A percentile compares a stretch with the other conserved stretches of the same genome.
These are phyloP conservation scores for Rhodamnia rubescens DNA, from an alignment of 345 rosid genomes.

Conservation along the genomic window DNA sequence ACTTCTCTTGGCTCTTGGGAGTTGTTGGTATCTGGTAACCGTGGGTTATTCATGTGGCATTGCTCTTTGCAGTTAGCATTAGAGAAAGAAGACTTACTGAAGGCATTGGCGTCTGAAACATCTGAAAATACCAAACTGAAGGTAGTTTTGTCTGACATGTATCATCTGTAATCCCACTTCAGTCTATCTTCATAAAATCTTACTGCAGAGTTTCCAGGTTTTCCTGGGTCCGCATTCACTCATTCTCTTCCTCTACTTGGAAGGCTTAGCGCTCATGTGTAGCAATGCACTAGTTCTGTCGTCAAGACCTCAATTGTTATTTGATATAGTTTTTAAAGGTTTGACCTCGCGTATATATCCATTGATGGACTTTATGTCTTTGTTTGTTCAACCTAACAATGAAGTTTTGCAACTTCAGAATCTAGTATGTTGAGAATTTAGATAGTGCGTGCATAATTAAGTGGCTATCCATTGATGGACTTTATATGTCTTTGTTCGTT, in stretches of 20 bases:
- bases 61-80: constrained; percentile 53
- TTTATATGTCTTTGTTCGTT: neutral
- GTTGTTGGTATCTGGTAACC: neutral
- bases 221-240: neutral
- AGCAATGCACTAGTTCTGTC: neutral
- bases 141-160: constrained; percentile 26
- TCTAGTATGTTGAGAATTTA: neutral
- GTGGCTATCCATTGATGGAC: neutral
- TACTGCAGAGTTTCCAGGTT: neutral
- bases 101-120: constrained; percentile 60
- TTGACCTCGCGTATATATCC: neutral
- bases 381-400: neutral
- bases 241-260: neutral
- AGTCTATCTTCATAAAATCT: neutral
- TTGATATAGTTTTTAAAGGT: neutral
- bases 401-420: neutral
- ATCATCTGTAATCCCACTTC: neutral
- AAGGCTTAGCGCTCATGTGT: neutral
- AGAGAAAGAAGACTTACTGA: constrained; percentile 82
- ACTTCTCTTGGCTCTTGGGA: neutral
- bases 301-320: neutral
- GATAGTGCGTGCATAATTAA: no score
- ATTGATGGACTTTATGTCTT: neutral
- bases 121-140: constrained; percentile 61
- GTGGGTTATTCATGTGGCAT: neutral